Percentiles rank a stretch among this genome's conserved stretches.
These are phyloP conservation scores for Aegilops bicornis DNA, from an alignment of 176 grass and related monocot genomes.

Conservation along the genomic window DNA sequence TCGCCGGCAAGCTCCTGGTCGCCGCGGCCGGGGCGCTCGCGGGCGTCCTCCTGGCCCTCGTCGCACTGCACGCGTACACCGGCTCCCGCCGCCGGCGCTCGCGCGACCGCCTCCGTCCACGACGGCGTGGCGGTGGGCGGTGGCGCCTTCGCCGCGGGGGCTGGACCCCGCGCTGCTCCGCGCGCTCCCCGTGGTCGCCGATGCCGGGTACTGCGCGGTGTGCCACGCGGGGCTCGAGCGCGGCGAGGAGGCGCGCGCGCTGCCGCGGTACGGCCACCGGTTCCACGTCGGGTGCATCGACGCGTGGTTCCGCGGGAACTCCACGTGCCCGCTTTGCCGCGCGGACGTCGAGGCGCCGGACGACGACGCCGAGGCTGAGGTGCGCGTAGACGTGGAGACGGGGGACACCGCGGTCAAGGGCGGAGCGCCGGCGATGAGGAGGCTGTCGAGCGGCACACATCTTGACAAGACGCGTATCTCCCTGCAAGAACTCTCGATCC, in stretches of 20 bases:
- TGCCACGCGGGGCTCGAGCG: constrained; percentile 48
- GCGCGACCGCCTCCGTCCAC: not conserved
- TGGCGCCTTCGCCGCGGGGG: constrained; percentile 18
- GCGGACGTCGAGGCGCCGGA: constrained; percentile 30
- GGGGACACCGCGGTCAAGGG: not conserved
- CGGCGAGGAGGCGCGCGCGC: constrained; percentile 48
- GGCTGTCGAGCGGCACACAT: constrained; percentile 38
- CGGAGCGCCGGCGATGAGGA: constrained; percentile 23
- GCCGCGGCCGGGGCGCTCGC: constrained; percentile 24
- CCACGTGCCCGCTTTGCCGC: too few species aligned
- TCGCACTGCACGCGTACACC: constrained; percentile 12
- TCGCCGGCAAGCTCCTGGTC: constrained; percentile 32
- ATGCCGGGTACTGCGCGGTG: constrained; percentile 43
- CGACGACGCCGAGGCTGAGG: not conserved
- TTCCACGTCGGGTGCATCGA: constrained; percentile 71
- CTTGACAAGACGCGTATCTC: constrained; percentile 27
- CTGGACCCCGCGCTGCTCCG: constrained; percentile 41
- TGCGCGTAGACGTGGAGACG: not conserved
- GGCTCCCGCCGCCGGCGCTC: not conserved
- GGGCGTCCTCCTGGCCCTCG: constrained; percentile 34
- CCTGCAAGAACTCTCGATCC: too few species aligned
- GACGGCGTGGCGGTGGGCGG: not conserved
- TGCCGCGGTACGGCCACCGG: constrained; percentile 51
- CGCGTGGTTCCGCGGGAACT: constrained; percentile 59
- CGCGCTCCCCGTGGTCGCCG: constrained; percentile 35